Conservation (phyloP, 2,329 filamentous ascomycete genomes). For the Incumbomyces lentus region DNA sequence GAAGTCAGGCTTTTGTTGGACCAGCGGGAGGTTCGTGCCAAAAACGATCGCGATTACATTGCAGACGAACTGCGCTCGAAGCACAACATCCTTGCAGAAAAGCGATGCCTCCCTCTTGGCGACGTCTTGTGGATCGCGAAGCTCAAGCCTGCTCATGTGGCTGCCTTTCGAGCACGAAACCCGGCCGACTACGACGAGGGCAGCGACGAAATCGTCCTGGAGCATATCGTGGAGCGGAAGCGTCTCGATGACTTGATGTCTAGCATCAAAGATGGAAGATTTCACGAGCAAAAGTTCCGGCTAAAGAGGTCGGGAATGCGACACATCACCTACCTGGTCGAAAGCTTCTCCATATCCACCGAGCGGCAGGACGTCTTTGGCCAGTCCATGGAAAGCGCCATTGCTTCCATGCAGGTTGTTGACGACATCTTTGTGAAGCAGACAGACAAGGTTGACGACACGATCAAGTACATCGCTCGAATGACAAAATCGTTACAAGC, state of each 20-base stretch:
- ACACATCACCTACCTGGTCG: constrained; percentile 69
- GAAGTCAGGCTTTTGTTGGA: constrained; percentile 65
- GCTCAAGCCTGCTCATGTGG: constrained; percentile 52
- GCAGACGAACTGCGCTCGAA: constrained; percentile 56
- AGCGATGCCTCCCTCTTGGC: constrained; percentile 60
- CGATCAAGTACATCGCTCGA: constrained; percentile 61
- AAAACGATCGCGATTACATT: constrained; percentile 67
- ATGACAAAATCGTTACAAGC: constrained; percentile 60
- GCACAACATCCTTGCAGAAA: constrained; percentile 53
- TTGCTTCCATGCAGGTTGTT: constrained; percentile 67
- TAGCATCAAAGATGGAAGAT: constrained; percentile 73
- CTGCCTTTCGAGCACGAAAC: constrained; percentile 25
- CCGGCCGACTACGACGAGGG: constrained; percentile 29
- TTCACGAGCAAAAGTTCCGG: constrained; percentile 76
- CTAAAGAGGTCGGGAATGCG: constrained; percentile 61
- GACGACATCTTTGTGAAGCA: constrained; percentile 70
- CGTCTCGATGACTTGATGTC: constrained; percentile 67
- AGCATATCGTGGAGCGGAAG: constrained; percentile 74
- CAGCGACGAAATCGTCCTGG: constrained; percentile 61
- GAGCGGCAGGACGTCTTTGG: constrained; percentile 48
- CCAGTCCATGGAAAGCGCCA: constrained; percentile 60
- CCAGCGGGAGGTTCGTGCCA: constrained; percentile 61
- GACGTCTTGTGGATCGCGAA: constrained; percentile 74
- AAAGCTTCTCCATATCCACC: constrained; percentile 56
- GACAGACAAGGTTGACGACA: constrained; percentile 66